Conservation (phyloP, 495 filamentous ascomycete genomes). For the Coniosporium apollinis region DNA sequence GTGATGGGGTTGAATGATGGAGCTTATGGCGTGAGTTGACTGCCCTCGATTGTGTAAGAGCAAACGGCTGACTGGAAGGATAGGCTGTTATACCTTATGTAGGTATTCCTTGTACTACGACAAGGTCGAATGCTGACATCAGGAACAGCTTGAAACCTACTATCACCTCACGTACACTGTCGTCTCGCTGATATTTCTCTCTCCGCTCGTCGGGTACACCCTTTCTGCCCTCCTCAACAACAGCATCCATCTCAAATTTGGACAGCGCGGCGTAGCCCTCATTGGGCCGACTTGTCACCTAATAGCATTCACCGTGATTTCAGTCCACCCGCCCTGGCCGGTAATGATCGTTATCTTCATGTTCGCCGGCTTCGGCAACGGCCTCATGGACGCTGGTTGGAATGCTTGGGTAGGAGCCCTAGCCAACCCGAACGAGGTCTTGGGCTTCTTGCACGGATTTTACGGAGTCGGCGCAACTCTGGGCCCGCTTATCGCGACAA, state of each 20-base stretch:
- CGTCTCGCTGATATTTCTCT: slow-evolving; percentile 47
- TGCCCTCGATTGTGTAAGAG: neutral
- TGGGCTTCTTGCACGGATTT: slow-evolving; percentile 40
- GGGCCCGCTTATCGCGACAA: slow-evolving; percentile 39
- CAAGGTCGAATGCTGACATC: neutral
- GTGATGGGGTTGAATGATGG: slow-evolving; percentile 74
- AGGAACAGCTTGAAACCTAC: slow-evolving; percentile 40
- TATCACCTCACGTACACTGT: slow-evolving; percentile 41
- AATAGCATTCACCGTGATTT: slow-evolving; percentile 43
- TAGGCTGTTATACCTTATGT: slow-evolving; percentile 47
- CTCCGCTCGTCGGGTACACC: slow-evolving; percentile 42
- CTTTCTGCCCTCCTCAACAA: slow-evolving; percentile 41
- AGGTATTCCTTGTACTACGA: neutral
- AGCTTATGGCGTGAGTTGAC: slow-evolving; percentile 49
- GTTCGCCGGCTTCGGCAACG: slow-evolving; percentile 46
- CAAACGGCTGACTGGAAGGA: neutral
- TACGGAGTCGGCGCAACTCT: slow-evolving; percentile 43
- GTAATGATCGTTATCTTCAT: slow-evolving; percentile 40
- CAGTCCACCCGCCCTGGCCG: slow-evolving; percentile 41
- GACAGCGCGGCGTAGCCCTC: slow-evolving; percentile 59
- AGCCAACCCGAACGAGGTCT: slow-evolving; percentile 42
- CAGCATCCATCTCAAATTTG: slow-evolving; percentile 38
- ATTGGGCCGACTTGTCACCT: slow-evolving; percentile 48
- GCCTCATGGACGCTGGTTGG: slow-evolving; percentile 44
- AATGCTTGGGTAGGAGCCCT: slow-evolving; percentile 50